Percentiles rank a stretch among this genome's conserved stretches.
These are phyloP conservation scores for Fomes fomentarius DNA, from an alignment of 1,284 basidiomycete species.

Conservation along the genomic window DNA sequence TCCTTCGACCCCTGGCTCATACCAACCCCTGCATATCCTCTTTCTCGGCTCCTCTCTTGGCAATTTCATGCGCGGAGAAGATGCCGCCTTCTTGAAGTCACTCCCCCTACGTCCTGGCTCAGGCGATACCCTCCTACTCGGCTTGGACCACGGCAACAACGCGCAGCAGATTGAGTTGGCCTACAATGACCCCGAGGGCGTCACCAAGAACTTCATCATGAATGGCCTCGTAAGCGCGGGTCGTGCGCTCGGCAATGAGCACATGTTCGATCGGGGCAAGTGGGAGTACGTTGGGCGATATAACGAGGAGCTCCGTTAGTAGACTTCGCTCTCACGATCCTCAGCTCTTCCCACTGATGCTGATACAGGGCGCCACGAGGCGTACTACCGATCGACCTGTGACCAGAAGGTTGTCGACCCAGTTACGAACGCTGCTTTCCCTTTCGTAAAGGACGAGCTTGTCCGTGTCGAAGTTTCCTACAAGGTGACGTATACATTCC, in stretches of 20 bases:
- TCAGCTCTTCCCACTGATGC: background rate
- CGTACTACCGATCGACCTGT: constrained; percentile 77
- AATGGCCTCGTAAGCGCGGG: constrained; percentile 82
- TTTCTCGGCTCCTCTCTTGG: constrained; percentile 96
- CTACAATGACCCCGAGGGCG: constrained; percentile 83
- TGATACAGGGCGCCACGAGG: constrained; percentile 78
- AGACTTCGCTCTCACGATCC: background rate
- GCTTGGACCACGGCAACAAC: constrained; percentile 85
- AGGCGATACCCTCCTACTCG: constrained; percentile 77
- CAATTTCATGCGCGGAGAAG: constrained; percentile 84
- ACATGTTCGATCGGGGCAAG: constrained; percentile 63
- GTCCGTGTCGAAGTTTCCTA: constrained; percentile 88
- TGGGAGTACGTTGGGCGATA: constrained; percentile 89
- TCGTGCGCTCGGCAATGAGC: constrained; percentile 60
- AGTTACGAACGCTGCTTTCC: constrained; percentile 42
- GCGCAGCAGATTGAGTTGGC: constrained; percentile 72
- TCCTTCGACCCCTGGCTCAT: constrained; percentile 42
- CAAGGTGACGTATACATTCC: constrained; percentile 60
- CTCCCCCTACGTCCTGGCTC: constrained; percentile 78
- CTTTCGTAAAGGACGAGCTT: constrained; percentile 74
- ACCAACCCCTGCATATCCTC: constrained; percentile 74
- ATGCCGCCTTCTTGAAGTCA: constrained; percentile 75
- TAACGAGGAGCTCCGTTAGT: constrained; percentile 70
- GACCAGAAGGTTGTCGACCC: constrained; percentile 66
- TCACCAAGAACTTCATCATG: constrained; percentile 87